phyloP scores from a whole-genome alignment of 202 grass and related monocot species.

The Miscanthus sacchariflorus region DNA sequence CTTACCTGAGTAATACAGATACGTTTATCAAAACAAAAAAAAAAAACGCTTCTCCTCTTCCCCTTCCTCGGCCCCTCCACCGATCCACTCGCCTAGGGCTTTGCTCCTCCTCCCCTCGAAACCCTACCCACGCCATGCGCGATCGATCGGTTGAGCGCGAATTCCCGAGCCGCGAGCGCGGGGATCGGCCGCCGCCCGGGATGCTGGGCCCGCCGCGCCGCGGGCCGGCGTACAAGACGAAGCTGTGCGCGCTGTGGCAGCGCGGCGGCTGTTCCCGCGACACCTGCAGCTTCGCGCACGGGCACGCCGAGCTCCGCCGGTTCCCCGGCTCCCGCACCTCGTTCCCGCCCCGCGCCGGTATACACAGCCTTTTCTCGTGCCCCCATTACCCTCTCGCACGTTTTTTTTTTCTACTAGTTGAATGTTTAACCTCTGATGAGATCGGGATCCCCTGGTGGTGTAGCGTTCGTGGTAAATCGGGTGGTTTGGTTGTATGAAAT shows the following conservation, averaged over 20 bases:
- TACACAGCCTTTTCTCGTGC: background rate
- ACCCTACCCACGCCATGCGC: constrained; percentile 23
- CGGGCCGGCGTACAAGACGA: constrained; percentile 89
- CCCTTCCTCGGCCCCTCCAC: background rate
- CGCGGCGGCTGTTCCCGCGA: constrained; percentile 72
- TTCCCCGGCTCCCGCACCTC: constrained; percentile 44
- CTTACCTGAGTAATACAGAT: too few relatives aligned
- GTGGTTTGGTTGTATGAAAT: background rate
- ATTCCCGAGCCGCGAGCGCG: background rate
- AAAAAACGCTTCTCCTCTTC: too few relatives aligned
- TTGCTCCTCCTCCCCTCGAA: constrained; percentile 21
- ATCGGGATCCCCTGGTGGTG: constrained; percentile 35
- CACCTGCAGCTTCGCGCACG: constrained; percentile 88
- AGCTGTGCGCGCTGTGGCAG: constrained; percentile 80
- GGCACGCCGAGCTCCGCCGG: constrained; percentile 65
- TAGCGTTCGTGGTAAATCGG: constrained; percentile 26
- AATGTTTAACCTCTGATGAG: background rate
- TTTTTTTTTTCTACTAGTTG: background rate
- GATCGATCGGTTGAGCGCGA: constrained; percentile 42
- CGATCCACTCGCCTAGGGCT: constrained; percentile 19
- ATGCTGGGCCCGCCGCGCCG: constrained; percentile 57
- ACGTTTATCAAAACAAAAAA: too few relatives aligned
- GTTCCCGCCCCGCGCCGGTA: constrained; percentile 51
- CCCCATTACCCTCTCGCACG: background rate
- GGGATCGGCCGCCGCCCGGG: constrained; percentile 12